Evolutionary conservation across 202 grass and related monocot genomes (phyloP).

Genomic region (Elaeis oleifera): DNA sequence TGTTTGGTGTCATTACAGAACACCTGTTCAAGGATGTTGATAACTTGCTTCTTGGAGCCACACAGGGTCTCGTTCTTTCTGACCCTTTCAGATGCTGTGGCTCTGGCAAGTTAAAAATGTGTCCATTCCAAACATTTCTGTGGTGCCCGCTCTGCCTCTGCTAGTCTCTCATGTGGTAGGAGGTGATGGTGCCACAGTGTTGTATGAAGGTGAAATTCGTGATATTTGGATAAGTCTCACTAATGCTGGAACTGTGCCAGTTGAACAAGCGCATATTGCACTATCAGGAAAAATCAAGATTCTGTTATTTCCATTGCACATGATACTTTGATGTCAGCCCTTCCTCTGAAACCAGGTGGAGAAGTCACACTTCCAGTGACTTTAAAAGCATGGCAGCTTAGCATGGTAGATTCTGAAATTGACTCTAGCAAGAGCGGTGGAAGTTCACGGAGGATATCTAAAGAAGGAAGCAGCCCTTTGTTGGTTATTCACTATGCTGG

Average conservation of each 20-base stretch:
- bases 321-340: conserved; percentile 54
- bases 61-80: conserved; percentile 96
- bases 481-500: conserved; percentile 94
- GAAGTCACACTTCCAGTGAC: conserved; percentile 81
- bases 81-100: conserved; percentile 98
- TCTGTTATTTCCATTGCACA: conserved; percentile 88
- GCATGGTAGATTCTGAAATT: conserved; percentile 57
- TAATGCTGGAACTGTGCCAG: conserved; percentile 83
- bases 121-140: conserved; percentile 58
- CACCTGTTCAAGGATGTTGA: conserved; percentile 98
- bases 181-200: conserved; percentile 78
- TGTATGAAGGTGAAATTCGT: conserved; percentile 99
- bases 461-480: conserved; percentile 77
- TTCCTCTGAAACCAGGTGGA: conserved; percentile 92
- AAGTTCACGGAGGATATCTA: conserved; percentile 61
- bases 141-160: conserved; percentile 73
- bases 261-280: conserved; percentile 90
- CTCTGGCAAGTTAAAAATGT: conserved; percentile 76
- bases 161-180: conserved; percentile 87
- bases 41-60: conserved; percentile 82
- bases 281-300: conserved; percentile 89
- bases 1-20: conserved; percentile 98
- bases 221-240: conserved; percentile 83
- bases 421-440: conserved; percentile 46
- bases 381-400: conserved; percentile 93